Evolutionary conservation across 805 yeast species (phyloP).

Genomic region (Candida ovalis): DNA sequence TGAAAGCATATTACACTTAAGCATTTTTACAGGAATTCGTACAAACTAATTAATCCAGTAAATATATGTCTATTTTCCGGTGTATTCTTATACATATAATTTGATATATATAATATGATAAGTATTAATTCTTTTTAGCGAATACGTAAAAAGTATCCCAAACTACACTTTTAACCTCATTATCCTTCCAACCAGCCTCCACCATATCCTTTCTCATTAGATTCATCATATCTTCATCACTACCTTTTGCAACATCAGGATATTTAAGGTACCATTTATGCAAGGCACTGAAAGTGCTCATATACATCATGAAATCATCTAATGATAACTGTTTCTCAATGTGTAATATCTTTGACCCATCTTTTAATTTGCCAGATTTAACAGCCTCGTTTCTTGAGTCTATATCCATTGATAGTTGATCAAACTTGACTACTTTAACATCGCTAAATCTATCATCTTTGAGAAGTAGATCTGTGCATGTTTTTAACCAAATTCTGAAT

Average conservation of each 20-base stretch:
- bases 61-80: too few species aligned
- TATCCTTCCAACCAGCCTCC: conserved; percentile 40
- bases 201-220: conserved; percentile 18
- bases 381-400: neutral
- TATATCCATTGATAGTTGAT: conserved; percentile 12
- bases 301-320: conserved; percentile 17
- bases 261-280: conserved; percentile 23
- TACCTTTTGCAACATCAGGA: conserved; percentile 13
- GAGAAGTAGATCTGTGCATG: conserved; percentile 4
- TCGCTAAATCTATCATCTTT: conserved; percentile 23
- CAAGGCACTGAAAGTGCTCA: conserved; percentile 24
- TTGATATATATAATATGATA: too few species aligned
- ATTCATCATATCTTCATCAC: conserved; percentile 16
- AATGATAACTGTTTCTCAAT: conserved; percentile 16
- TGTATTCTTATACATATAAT: too few species aligned
- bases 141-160: conserved; percentile 57
- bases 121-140: conserved; percentile 40
- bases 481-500: conserved; percentile 32
- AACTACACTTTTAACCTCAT: conserved; percentile 39
- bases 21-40: too few species aligned
- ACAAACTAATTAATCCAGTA: too few species aligned
- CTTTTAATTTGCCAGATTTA: neutral
- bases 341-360: conserved; percentile 14
- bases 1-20: too few species aligned
- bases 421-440: conserved; percentile 23